Base-by-base conservation (phyloP, 1,139 yeast species). In the Debaryomycetaceae sp. region DNA sequence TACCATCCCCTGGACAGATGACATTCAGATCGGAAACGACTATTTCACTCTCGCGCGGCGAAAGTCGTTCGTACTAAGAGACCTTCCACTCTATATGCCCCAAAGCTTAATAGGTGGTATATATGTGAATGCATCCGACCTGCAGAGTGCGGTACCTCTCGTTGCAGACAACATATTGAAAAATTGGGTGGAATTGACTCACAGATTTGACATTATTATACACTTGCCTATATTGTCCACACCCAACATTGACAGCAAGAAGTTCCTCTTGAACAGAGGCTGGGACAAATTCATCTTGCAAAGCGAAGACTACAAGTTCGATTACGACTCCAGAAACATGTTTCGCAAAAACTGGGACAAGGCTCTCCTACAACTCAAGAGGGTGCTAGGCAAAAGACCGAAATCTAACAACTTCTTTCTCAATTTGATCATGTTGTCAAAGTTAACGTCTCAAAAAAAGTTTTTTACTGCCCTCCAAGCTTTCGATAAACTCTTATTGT, bases 211-310 rank as follows among this genome's bases (percentile, higher is more conserved):
- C 13, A 40, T 57, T 1, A 46, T 59, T 8, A 44, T 59, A 24
- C 74, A 69, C 47, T 47, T 68, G 13, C 73, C 75, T 0, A 41
- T 69, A 2, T 47, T 69, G 27, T 54, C 65, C 2, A 61, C 74
- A 1, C 73, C 73, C 0, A 54, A 52, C 6, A 48, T 65, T 5
- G 68, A 62, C 40, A 58, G 60, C 43, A 55, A 53, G 40, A 49
- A 58, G 43, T 57, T 48, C 49, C 41, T 42, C 5, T 22, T 29
- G 36, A 29, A 39, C n/a, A 20, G 45, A 23, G 44, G 50, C 38
- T 62, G 66, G 66, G 50, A 56, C 40, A 50, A 50, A 24, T 53
- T 48, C 45, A 58, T 65, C 6, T 52, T 53, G 24, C 45, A 50
- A 11, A 39, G 43, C 7, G 69, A 65, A 45, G 48, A 49, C 24